Evolutionary conservation across 352 stramenopile species (phyloP).

Genomic region (Globisporangium mamillatum): DNA sequence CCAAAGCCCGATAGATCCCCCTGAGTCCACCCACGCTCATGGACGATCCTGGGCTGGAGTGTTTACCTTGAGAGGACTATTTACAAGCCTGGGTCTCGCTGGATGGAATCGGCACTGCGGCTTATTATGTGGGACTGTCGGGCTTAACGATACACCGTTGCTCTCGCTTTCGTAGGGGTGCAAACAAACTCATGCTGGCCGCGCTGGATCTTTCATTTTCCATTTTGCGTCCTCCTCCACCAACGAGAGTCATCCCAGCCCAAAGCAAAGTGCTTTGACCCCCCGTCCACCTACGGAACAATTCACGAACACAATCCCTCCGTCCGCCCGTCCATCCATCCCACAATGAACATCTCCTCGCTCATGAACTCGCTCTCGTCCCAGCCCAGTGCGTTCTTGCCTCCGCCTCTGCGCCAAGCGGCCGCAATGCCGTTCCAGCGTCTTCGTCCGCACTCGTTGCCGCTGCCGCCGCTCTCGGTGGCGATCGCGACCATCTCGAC

Average conservation of each 20-base stretch:
- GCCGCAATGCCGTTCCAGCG: not conserved
- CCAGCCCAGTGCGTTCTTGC: not conserved
- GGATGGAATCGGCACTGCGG: not conserved
- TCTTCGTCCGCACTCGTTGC: not conserved
- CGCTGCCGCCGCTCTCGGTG: slow-evolving; percentile 11
- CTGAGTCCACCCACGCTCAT: not conserved
- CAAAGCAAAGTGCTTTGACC: not conserved
- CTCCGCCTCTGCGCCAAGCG: not conserved
- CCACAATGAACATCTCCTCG: slow-evolving; percentile 13
- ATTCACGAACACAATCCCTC: not conserved
- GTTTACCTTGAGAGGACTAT: not conserved
- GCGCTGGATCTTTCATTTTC: slow-evolving; percentile 7
- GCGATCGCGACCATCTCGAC: not conserved
- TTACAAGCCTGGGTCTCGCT: not conserved
- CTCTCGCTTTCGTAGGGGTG: not conserved
- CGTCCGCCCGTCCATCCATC: not conserved
- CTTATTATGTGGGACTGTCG: slow-evolving; percentile 1
- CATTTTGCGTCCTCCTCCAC: not conserved
- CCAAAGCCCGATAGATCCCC: not conserved
- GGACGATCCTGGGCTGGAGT: not conserved
- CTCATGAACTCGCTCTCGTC: slow-evolving; percentile 6
- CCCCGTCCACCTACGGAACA: not conserved
- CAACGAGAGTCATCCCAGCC: not conserved
- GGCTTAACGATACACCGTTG: not conserved
- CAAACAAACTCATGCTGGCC: not conserved